Evolutionary conservation across 257 asterid species (phyloP).

Genomic region (Jacaranda copaia): DNA sequence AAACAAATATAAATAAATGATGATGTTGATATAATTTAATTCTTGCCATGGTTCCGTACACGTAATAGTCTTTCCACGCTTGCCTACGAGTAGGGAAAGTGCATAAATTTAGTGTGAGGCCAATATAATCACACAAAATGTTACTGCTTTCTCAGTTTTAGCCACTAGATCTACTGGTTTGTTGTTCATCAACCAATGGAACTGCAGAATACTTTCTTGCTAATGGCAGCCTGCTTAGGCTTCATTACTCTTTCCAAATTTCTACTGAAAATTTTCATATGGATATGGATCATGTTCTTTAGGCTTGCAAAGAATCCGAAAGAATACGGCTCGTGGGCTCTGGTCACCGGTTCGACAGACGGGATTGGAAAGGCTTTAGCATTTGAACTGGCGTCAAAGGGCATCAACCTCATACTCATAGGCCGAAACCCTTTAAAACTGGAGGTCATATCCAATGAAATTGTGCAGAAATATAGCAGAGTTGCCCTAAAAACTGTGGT

Average conservation of each 20-base stretch:
- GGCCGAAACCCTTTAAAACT: constrained; percentile 37
- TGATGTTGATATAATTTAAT: too few species aligned
- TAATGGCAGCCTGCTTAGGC: constrained; percentile 34
- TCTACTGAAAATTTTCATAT: constrained; percentile 9
- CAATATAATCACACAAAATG: too few species aligned
- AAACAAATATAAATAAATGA: too few species aligned
- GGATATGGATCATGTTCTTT: constrained; percentile 34
- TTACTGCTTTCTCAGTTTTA: too few species aligned
- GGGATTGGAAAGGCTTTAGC: constrained; percentile 47
- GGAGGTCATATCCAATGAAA: constrained; percentile 20
- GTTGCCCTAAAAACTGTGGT: not conserved
- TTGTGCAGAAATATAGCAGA: constrained; percentile 4
- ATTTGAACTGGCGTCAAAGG: constrained; percentile 36
- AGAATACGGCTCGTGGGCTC: constrained; percentile 47
- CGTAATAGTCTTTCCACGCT: too few species aligned
- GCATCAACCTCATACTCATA: constrained; percentile 44
- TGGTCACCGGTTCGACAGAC: constrained; percentile 47
- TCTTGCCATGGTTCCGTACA: too few species aligned
- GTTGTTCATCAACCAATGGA: constrained; percentile 15
- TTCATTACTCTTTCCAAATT: constrained; percentile 29
- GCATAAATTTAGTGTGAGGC: too few species aligned
- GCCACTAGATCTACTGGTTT: too few species aligned
- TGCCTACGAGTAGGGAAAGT: too few species aligned
- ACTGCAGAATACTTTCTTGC: not conserved
- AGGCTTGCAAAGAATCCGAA: constrained; percentile 37